Evolutionary conservation across 2,329 filamentous ascomycete species (phyloP), one percentile per base, ranked within the genome.

Genomic region (Phaeosphaeria sp.): DNA sequence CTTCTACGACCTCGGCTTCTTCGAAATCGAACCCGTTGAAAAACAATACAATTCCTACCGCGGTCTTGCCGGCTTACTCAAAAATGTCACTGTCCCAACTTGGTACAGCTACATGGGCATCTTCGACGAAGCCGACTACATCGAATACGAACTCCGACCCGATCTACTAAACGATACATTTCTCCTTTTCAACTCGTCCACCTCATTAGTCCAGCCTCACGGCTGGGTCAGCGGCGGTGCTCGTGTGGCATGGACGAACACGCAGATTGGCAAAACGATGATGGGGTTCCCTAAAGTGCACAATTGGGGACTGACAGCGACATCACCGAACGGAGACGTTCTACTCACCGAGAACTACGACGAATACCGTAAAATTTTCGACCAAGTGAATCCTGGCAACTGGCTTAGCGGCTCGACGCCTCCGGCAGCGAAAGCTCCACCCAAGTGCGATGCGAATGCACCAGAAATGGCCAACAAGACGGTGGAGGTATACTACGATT

Each of bases 261-360:
- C 57, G 1, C 55, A 59, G n/a, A 21, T 59, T 2, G 42, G 50
- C n/a, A 56, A 27, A 36, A 49, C 45, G 21, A 8, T n/a, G 6
- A 53, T 45, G 6, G 43, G 43, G 20, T 47, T 22, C 1, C 33
- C 25, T 2, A n/a, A 39, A n/a, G 36, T 39, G 36, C 36, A 15
- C 17, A 57, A 60, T 40, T 61, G 49, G 48, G 51, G 55, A 11
- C 27, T 61, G 2, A 55, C 53, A 8, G 46, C 18, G 39, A 50
- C 53, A 11, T 49, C 45, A 6, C 9, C 43, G 7, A 43, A 56
- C 4, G 57, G 50, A 36, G 39, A 51, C 33, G 39, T 60, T 1
- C 49, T 45, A 45, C 50, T 63, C 5, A 63, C 57, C 15, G 20
- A 18, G 17, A 59, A 54, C 18, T 63, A 53, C 43, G 55, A 63